phyloP scores from a whole-genome alignment of 371 early-diverging fungal species.

The Mucor circinelloides region DNA sequence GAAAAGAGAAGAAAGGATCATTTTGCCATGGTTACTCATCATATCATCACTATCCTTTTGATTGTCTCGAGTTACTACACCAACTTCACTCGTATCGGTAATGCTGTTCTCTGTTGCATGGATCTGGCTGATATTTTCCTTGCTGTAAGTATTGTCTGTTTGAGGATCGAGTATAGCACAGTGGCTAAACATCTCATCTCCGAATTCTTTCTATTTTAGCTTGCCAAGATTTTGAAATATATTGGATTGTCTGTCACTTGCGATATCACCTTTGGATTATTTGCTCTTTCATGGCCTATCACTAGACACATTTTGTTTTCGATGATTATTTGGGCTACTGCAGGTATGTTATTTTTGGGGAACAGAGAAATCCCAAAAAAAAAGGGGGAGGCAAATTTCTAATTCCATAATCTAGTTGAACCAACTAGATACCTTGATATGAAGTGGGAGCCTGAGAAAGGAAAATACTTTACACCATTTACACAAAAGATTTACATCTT shows the following conservation, averaged over 20 bases:
- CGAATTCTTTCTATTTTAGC: slow-evolving; percentile 24
- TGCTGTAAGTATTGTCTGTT: slow-evolving; percentile 43
- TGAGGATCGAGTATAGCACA: neutral
- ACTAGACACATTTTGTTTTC: slow-evolving; percentile 74
- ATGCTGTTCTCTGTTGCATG: slow-evolving; percentile 79
- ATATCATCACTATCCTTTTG: slow-evolving; percentile 74
- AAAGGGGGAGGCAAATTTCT: neutral
- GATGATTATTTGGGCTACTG: slow-evolving; percentile 58
- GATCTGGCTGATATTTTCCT: slow-evolving; percentile 85
- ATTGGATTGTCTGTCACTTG: slow-evolving; percentile 58
- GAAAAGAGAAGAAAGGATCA: slow-evolving; percentile 85
- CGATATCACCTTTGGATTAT: slow-evolving; percentile 75
- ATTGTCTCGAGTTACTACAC: slow-evolving; percentile 69
- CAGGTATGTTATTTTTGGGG: slow-evolving; percentile 26
- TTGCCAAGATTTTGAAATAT: slow-evolving; percentile 80
- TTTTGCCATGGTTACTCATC: slow-evolving; percentile 78
- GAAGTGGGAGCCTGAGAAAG: slow-evolving; percentile 71
- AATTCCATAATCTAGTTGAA: slow-evolving; percentile 34
- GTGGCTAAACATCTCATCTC: slow-evolving; percentile 2
- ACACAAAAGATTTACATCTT: slow-evolving; percentile 59
- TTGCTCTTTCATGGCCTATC: slow-evolving; percentile 77
- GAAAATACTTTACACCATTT: slow-evolving; percentile 57
- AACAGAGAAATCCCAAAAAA: neutral
- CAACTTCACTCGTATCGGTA: slow-evolving; percentile 82
- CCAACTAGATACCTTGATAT: slow-evolving; percentile 48